Conservation (phyloP, 2,329 filamentous ascomycete genomes). For the Calonectria honghensis region DNA sequence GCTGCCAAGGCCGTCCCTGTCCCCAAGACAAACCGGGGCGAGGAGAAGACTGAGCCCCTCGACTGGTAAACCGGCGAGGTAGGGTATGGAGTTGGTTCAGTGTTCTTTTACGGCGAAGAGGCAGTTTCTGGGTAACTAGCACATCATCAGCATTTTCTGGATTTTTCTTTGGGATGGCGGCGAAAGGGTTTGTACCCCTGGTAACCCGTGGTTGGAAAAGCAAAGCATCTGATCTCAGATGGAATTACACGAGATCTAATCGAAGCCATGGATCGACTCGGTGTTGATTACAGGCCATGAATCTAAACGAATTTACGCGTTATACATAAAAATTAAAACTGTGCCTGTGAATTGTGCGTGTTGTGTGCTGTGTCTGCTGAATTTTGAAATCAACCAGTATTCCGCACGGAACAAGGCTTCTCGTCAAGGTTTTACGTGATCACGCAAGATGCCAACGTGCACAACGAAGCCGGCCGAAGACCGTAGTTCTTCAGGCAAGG, state of each 20-base stretch:
- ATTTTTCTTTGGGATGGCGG: constrained; percentile 41
- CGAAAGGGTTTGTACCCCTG: constrained; percentile 40
- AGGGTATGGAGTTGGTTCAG: constrained; percentile 34
- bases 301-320: constrained; percentile 36
- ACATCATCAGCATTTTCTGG: constrained; percentile 50
- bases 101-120: constrained; percentile 52
- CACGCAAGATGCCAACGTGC: constrained; percentile 82
- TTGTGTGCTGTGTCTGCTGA: neutral
- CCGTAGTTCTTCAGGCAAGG: constrained; percentile 75
- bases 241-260: constrained; percentile 41
- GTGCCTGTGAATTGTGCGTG: neutral
- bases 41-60: constrained; percentile 88
- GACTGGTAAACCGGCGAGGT: constrained; percentile 79
- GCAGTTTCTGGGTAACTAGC: constrained; percentile 44
- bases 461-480: constrained; percentile 86
- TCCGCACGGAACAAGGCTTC: neutral
- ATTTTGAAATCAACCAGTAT: neutral
- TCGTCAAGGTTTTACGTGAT: constrained; percentile 33
- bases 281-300: constrained; percentile 39
- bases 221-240: constrained; percentile 35
- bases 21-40: constrained; percentile 91
- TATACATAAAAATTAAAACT: constrained; percentile 17
- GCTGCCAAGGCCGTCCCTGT: constrained; percentile 79
- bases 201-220: constrained; percentile 42
- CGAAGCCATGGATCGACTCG: constrained; percentile 41